Conservation (phyloP, 345 rosid genomes). For the Hibiscus mutabilis region DNA sequence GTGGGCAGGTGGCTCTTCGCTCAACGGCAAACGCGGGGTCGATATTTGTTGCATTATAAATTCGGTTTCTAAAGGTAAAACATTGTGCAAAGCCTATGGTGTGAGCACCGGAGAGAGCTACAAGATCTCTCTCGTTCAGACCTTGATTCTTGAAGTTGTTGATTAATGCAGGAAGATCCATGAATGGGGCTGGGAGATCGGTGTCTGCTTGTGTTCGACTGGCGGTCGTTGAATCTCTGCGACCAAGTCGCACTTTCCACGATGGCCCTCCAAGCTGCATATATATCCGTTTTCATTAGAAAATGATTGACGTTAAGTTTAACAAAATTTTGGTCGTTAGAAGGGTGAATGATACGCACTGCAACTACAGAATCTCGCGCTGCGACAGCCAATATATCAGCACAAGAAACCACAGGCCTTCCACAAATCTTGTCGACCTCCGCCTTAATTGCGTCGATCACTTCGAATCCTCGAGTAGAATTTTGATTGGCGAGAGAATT, state of each 20-base stretch:
- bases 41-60: constrained; percentile 31
- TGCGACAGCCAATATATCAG: too few species aligned
- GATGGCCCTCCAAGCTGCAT: constrained; percentile 43
- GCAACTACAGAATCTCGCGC: too few species aligned
- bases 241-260: constrained; percentile 32
- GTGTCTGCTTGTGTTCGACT: constrained; percentile 17
- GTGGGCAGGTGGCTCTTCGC: constrained; percentile 26
- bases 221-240: constrained; percentile 42
- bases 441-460: too few species aligned
- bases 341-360: too few species aligned
- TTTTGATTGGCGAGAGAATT: too few species aligned
- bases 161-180: constrained; percentile 33
- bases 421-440: too few species aligned
- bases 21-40: constrained; percentile 26
- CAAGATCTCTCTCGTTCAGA: constrained; percentile 34
- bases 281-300: background rate
- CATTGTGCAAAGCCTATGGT: constrained; percentile 42
- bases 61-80: constrained; percentile 17
- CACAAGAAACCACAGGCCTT: too few species aligned
- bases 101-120: constrained; percentile 49
- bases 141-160: constrained; percentile 37
- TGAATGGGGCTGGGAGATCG: constrained; percentile 30
- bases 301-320: background rate
- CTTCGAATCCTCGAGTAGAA: too few species aligned
- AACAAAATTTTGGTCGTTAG: too few species aligned